Percentiles rank a stretch among this genome's conserved stretches.
Conservation (phyloP, 148 eudicot genomes). For the Vaccinium myrtillus region DNA sequence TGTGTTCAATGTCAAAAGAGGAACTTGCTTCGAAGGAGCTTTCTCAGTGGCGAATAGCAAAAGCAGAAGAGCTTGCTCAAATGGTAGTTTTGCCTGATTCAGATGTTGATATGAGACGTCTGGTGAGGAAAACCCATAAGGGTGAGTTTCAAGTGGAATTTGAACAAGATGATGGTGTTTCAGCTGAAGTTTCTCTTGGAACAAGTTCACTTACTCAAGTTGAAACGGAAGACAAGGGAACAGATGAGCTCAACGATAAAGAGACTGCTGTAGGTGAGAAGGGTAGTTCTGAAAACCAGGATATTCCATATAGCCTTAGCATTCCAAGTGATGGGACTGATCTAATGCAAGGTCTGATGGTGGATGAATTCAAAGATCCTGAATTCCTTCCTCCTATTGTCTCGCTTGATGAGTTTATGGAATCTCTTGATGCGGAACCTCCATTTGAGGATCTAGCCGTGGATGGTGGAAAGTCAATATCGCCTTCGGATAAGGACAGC, state of each 20-base stretch:
- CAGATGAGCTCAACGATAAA: slow-evolving; percentile 24
- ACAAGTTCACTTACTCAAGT: slow-evolving; percentile 27
- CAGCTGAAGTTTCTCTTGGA: slow-evolving; percentile 53
- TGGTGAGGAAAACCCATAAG: slow-evolving; percentile 98
- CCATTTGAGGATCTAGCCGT: slow-evolving; percentile 69
- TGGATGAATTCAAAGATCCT: slow-evolving; percentile 74
- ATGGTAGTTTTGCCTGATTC: slow-evolving; percentile 86
- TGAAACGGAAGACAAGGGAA: slow-evolving; percentile 31
- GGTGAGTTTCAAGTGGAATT: slow-evolving; percentile 91
- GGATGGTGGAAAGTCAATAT: slow-evolving; percentile 36
- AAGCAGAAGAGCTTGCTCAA: slow-evolving; percentile 79
- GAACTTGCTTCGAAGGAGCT: slow-evolving; percentile 98
- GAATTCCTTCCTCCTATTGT: slow-evolving; percentile 84
- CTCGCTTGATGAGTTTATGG: slow-evolving; percentile 93
- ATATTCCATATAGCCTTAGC: slow-evolving; percentile 50
- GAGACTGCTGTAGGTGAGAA: slow-evolving; percentile 28
- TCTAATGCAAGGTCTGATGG: slow-evolving; percentile 87
- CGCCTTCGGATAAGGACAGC: slow-evolving; percentile 32
- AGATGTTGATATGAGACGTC: slow-evolving; percentile 66
- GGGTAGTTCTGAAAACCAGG: slow-evolving; percentile 33
- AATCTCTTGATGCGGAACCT: slow-evolving; percentile 88
- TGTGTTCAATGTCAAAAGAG: slow-evolving; percentile 97
- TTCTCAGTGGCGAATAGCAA: slow-evolving; percentile 93
- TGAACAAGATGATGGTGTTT: slow-evolving; percentile 54
- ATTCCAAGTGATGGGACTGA: slow-evolving; percentile 82